Evolutionary conservation across 139 green algal genomes (phyloP), one percentile per base, ranked within the genome.

Genomic region (Chlorokybus atmophyticus): DNA sequence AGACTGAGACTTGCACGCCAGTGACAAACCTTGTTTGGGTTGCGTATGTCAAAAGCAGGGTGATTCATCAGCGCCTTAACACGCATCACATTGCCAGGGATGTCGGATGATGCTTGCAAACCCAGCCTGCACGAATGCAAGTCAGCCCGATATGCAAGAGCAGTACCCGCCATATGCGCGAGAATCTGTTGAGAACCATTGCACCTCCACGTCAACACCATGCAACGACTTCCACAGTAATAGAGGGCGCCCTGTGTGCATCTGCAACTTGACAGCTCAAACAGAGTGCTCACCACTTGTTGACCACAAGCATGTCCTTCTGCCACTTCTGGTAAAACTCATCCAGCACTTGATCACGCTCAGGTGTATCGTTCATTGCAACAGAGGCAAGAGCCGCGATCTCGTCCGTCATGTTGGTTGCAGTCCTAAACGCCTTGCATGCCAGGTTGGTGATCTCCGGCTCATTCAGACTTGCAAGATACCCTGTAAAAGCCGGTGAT

Each of bases 321-420:
- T 89, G 78, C 79, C 81, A 94, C 67, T 85, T 68, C 29, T 81
- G 51, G 60, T 85, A 93, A 59, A 94, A 95, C 35, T 73, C 74
- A 7, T 71, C 54, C 48, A 95, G 70, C n/a, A 72, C 75, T 14
- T 35, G 29, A n/a, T 79, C 56, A 3, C 83, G 68, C 38, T 74
- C 78, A 1, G 68, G 54, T 7, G 75, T 69, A 41, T 58, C 42
- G 32, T 73, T 64, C 2, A 70, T 74, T 50, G 68, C 61, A 31
- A 96, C 75, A 0, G 75, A 67, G 1, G 68, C 66, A 26, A 98
- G 72, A 0, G 87, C 85, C 2, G 78, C 67, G 21, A 94, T 83
- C 66, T 84, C 68, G 62, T 98, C 91, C 2, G 90, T 98, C 91
- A 98, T 98, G 83, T 98, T 98, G 32, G 74, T 86, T 4, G 90